Evolutionary conservation across 352 stramenopile species (phyloP), one percentile per base, ranked within the genome.

Genomic region (Phytophthora pini): DNA sequence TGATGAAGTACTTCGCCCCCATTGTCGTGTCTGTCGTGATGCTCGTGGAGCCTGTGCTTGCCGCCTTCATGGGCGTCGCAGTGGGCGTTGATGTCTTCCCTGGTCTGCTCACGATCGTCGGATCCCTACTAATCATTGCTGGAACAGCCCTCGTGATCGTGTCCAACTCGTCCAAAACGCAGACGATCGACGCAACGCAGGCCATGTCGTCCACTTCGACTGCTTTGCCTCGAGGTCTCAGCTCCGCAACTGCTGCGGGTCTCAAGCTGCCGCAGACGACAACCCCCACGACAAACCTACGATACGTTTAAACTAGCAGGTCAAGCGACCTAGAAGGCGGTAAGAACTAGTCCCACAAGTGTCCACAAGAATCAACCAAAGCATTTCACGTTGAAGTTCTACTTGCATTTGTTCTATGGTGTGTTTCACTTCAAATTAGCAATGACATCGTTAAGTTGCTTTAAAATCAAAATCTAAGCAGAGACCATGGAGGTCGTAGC

Each of bases 1-100:
- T 93, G 10, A 90, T 98, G 80, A 97, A 98, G 55, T 97, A 98
- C 72, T 98, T 98, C 44, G 86, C 94, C 43, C 80, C 90, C 24
- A 91, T 98, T 51, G 89, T 97, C 22, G 79, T 97, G 31, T 90
- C 89, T 7, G 90, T 95, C 29, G 89, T 96, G 31, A 95, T 93
- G 75, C 73, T 98, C 10, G 64, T 97, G n/a, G 90, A 98, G 70
- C 91, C 91, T 10, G 72, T 95, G 44, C 45, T 94, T 10, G 90
- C 83, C 3, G 79, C 80, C 3, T 75, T 89, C 17, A 90, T 97
- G 65, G 90, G 88, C 24, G 74, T 93, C 9, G 76, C 71, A 17
- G 70, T 86, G 11, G 82, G 85, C 13, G 87, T 95, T n/a, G 84
- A 93, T 15, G 64, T 82, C 26, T 62, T 96, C n/a, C 89, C 89